Evolutionary conservation across 352 stramenopile species (phyloP), one percentile per base, ranked within the genome.

Genomic region (Albugo candida): DNA sequence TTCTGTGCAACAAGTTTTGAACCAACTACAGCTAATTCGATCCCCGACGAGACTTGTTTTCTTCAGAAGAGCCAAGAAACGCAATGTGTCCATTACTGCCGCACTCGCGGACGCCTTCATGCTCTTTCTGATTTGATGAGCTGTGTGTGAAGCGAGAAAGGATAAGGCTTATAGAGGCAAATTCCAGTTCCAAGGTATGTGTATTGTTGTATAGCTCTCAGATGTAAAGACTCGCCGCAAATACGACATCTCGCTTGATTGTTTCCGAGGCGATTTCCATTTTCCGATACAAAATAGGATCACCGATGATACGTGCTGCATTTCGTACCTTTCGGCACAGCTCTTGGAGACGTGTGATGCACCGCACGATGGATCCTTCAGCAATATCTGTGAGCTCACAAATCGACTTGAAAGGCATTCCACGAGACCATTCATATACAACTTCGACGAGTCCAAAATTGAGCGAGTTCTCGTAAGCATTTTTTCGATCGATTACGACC

Each of bases 161-260:
- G 8, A 8, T 31, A 31, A 31, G 3, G 8, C 24, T 31, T 8
- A 8, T 31, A 3, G 24, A 31, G 24, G 24, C 24, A 31, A 10
- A 31, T 31, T 3, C 8, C 8, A 31, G 8, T 31, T 3, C 8
- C 24, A 31, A 31, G 24, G 8, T 31, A 31, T 10, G 24, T 31
- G 24, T 8, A 31, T 31, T 31, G 24, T 3, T 8, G 24, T 3
- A 31, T 31, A 31, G 24, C 24, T 31, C 8, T 31, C 8, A 31
- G 24, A 97, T 60, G 62, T 98, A 98, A 37, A 98, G 67, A 56
- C 83, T 96, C 41, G 83, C 94, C 12, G 89, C 88, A 67, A 98
- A 99, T 12, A 98, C 88, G 45, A 99, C 96, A 58, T 98, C 94
- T 35, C 95, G 71, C 59, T 98, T 97, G 55, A 99, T 98, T 2